phyloP scores from a whole-genome alignment of 2,329 filamentous ascomycete species.

The Colletotrichum sp. region DNA sequence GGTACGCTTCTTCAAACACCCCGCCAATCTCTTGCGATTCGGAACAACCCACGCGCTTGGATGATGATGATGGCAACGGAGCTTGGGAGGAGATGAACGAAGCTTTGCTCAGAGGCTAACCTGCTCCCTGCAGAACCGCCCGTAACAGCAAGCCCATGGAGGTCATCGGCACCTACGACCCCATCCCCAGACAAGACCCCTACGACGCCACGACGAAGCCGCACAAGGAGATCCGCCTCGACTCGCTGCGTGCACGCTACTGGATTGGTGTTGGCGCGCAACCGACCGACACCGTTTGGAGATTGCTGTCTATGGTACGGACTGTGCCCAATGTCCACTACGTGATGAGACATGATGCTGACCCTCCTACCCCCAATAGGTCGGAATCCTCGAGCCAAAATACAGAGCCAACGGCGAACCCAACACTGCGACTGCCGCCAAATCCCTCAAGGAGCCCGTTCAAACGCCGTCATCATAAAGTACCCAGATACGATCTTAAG shows the following conservation, averaged over 20 bases:
- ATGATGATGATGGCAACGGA: not conserved
- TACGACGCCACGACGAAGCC: slow-evolving; percentile 69
- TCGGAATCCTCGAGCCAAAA: slow-evolving; percentile 45
- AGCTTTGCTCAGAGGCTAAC: not conserved
- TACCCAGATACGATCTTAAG: not conserved
- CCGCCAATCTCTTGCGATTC: not conserved
- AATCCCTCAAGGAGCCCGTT: slow-evolving; percentile 1
- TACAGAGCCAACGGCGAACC: slow-evolving; percentile 26
- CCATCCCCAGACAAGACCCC: slow-evolving; percentile 66
- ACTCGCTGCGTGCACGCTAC: slow-evolving; percentile 82
- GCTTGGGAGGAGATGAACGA: not conserved
- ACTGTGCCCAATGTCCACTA: not conserved
- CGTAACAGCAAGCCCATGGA: slow-evolving; percentile 89
- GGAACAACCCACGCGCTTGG: not conserved
- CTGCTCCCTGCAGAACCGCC: slow-evolving; percentile 66
- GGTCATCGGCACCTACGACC: slow-evolving; percentile 83
- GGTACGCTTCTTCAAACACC: slow-evolving; percentile 56
- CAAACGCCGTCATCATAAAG: not conserved
- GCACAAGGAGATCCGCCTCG: slow-evolving; percentile 92
- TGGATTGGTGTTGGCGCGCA: slow-evolving; percentile 98
- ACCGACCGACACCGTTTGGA: slow-evolving; percentile 88
- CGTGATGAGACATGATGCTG: not conserved
- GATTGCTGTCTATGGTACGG: slow-evolving; percentile 79
- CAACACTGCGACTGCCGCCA: slow-evolving; percentile 16
- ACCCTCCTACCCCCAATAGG: slow-evolving; percentile 26